These are phyloP conservation scores for Trichocladium uniseriatum DNA, from an alignment of 495 filamentous ascomycete genomes.

Conservation along the genomic window DNA sequence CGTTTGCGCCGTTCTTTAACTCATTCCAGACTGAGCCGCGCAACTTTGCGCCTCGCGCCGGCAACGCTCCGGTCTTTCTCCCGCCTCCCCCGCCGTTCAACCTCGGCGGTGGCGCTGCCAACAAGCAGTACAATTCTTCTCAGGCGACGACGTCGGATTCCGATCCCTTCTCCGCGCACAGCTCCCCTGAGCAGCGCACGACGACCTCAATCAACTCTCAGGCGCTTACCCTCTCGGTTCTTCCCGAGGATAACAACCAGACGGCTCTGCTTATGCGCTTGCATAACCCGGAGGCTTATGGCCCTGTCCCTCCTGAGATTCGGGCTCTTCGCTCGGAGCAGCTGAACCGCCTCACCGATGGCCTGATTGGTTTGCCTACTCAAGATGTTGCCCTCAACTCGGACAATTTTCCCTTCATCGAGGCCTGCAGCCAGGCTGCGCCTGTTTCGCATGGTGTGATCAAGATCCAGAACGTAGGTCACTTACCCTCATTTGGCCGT, in stretches of 20 bases:
- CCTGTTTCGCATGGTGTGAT: conserved; percentile 22
- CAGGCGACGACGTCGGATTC: background rate
- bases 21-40: conserved; percentile 21
- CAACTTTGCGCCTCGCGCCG: conserved; percentile 16
- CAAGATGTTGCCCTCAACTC: conserved; percentile 23
- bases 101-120: background rate
- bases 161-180: conserved; percentile 7
- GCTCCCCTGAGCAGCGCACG: background rate
- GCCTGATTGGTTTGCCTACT: conserved; percentile 20
- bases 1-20: background rate
- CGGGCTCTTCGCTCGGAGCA: conserved; percentile 19
- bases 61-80: background rate
- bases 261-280: background rate
- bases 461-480: conserved; percentile 30
- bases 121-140: background rate
- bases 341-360: conserved; percentile 23
- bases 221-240: background rate
- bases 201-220: background rate
- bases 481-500: background rate
- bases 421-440: conserved; percentile 17
- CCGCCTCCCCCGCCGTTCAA: conserved; percentile 11
- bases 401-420: conserved; percentile 35
- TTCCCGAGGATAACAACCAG: conserved; percentile 3
- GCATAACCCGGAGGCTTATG: background rate
- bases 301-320: conserved; percentile 1